Conservation (phyloP, 164 flowering plant species). For the Umbellularia californica region DNA sequence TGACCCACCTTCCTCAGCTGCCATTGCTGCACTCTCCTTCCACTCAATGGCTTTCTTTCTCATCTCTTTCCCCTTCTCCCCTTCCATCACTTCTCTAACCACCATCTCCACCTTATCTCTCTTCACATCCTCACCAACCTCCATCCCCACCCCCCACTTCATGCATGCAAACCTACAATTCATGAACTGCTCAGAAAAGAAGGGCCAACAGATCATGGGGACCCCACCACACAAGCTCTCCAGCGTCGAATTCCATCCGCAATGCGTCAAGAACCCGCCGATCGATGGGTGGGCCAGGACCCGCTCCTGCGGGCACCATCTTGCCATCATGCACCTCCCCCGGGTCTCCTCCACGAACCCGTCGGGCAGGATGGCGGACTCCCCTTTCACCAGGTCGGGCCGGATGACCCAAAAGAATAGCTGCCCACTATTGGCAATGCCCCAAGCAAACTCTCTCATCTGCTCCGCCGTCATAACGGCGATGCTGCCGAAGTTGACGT, state of each 20-base stretch:
- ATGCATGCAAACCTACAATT: conserved; percentile 6
- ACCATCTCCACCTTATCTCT: conserved; percentile 6
- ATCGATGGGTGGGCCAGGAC: conserved; percentile 12
- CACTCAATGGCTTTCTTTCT: conserved; percentile 6
- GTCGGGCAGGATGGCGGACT: conserved; percentile 17
- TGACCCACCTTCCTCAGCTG: conserved; percentile 1
- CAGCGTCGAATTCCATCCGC: conserved; percentile 13
- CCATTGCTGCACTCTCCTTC: conserved; percentile 3
- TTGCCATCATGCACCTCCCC: conserved; percentile 17
- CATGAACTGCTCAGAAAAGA: conserved; percentile 10
- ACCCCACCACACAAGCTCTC: conserved; percentile 8
- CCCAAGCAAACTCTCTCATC: conserved; percentile 32
- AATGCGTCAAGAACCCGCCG: conserved; percentile 10
- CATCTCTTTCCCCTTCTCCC: conserved; percentile 12
- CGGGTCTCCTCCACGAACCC: conserved; percentile 21
- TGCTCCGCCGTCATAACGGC: conserved; percentile 23
- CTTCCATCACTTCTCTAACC: conserved; percentile 10
- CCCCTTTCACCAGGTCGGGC: conserved; percentile 21
- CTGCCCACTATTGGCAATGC: conserved; percentile 27
- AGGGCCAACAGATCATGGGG: conserved; percentile 14
- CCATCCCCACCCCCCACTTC: conserved; percentile 15
- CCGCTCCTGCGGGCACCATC: conserved; percentile 18
- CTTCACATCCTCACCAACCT: conserved; percentile 8
- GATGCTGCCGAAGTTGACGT: conserved; percentile 31
- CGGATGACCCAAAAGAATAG: conserved; percentile 26